Evolutionary conservation across 805 yeast genomes (phyloP), one percentile per base, ranked within the genome.

Genomic region (Candida coquimbonensis): DNA sequence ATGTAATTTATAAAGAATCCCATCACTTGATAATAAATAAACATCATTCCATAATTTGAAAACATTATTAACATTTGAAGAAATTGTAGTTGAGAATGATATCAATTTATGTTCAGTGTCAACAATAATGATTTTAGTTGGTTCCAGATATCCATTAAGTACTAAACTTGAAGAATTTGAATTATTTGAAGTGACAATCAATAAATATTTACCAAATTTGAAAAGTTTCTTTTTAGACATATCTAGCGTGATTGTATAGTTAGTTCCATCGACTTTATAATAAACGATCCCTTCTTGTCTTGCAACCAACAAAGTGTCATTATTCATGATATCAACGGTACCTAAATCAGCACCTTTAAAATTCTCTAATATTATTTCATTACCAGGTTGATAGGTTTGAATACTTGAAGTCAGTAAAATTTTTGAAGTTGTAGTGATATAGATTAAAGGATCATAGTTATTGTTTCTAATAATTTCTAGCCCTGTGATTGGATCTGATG

Each of bases 401-500:
- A 81, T 74, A 0, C 96, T 88, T 13, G 81, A 74, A 11, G 89
- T 78, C 0, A 89, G 75, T 40, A 88, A 61, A 1, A 89, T 73
- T 52, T 75, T 81, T 14, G 83, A 77, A 0, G 93, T 80, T 0
- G 97, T 85, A 1, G 91, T 72, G 17, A 87, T 83, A 59, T 77
- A 89, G 14, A 89, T 64, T 31, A 76, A 65, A 2, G 75, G 72
- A 14, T 72, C 72, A 41, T 77, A 74, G 29, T 59, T 51, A 41
- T 63, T 59, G 13, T 57, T 64, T 14, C 57, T 63, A 43, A 72
- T 72, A 53, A 90, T 77, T 27, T 76, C 74, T 1, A 91, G 64
- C 0, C 87, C 83, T 0, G 98, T 91, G 17, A 93, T 74, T 1
- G 97, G 96, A 41, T 87, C 93, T 3, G 72, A 66, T 14, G 65